Base-by-base conservation (phyloP, 225 moss, liverwort and hornwort species). In the Ulota crispa region DNA sequence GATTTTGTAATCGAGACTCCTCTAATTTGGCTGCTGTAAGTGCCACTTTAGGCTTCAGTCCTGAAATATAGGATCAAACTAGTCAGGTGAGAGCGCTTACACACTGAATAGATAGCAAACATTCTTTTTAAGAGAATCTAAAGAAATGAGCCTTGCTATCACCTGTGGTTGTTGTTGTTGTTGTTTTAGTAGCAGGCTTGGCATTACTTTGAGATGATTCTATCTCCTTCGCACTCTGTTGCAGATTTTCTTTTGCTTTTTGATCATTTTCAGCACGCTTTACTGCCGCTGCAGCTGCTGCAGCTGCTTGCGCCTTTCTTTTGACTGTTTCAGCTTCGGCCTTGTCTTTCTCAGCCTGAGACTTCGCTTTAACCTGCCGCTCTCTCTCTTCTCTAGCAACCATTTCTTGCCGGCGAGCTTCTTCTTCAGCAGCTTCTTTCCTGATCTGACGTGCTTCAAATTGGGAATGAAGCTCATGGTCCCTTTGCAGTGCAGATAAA, bases 351-450 rank as follows among this genome's bases (percentile, higher is more conserved):
- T 95, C 97, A 70, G 85, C 88, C 76, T 94, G 89, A 68, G 78
- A 66, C 84, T 89, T 88, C 61, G 91, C 93, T 82, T 91, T 87
- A 19, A 89, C 85, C 72, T 87, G 91, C 75, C 86, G 82, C 57
- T 90, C 92, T 79, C 82, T 81, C 75, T 93, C 99, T 72, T 89
- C 88, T 70, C 69, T 82, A 52, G 87, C 89, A 78, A 89, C 89
- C 57, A 92, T 82, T 70, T 96, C 92, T 85, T 91, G 92, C 81
- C 89, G 85, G 77, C 93, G 93, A 53, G 92, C 93, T 82, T 95
- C 98, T 89, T 96, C 98, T 78, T 93, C 98, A 19, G 94, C 95
- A 83, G 91, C 96, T 87, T 96, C 96, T 81, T 90, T 99, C 81
- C 94, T 90, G 56, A 99, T 96, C 71, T 93, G 93, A 28, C 92